Evolutionary conservation across 192 early-diverging fungal species (phyloP), one percentile per base, ranked within the genome.

Genomic region (Gaertneriomyces sp.): DNA sequence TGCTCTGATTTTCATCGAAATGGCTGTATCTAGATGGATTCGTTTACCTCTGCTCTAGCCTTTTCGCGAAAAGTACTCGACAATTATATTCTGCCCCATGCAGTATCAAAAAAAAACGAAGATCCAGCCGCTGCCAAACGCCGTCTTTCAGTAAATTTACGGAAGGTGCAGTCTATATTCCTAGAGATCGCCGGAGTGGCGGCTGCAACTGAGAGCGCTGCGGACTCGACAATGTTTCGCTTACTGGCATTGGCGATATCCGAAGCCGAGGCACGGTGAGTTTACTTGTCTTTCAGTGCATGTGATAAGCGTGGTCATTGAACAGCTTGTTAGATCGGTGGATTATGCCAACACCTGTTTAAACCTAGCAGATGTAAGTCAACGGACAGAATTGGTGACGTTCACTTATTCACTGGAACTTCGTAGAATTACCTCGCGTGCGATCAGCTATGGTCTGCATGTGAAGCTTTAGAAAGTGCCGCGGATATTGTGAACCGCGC

Each of bases 341-440:
- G 50, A 64, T 17, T 51, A 53, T 40, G 41, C 46, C 8, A 33
- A 51, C 16, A 2, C 38, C 7, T 53, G 50, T 17, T 5, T 42
- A n/a, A 19, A 42, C n/a, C 14, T 64, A 8, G 62, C 62, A 14
- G 51, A 64, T 53, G 62, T 64, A 64, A 51, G 62, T 53, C 16
- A 42, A 42, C 1, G 0, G 1, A 42, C 11, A 60, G 10, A 43
- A 1, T 55, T 1, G 14, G 10, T 16, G 10, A 20, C 3, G 9
- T 20, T 1, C 33, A 11, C 4, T 11, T 33, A 12, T 55, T 55
- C n/a, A n/a, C 53, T 12, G 0, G n/a, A 2, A 58, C 39, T 1
- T 4, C 55, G 55, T 38, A 61, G 60, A 61, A 47, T 20, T 61
- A 10, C 9, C 6, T 45, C n/a, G 8, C 60, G 11, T 42, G 44